Percentiles rank a stretch among this genome's conserved stretches.
phyloP scores from a whole-genome alignment of 495 filamentous ascomycete genomes.

The Cercophora samala region DNA sequence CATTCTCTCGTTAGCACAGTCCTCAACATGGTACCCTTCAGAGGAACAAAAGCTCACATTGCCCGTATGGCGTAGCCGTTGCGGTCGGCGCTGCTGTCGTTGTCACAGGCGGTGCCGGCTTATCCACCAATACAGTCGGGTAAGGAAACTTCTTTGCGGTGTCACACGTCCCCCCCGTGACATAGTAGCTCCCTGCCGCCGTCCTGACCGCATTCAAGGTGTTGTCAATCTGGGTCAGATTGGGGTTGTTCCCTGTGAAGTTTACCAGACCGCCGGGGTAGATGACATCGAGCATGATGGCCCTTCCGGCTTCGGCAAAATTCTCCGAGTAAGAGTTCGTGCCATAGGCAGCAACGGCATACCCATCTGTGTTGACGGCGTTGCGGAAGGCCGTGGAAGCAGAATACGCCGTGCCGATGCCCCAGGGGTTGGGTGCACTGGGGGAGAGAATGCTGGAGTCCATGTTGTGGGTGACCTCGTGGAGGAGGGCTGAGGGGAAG shows the following conservation, averaged over 20 bases:
- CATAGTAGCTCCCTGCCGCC: constrained; percentile 6
- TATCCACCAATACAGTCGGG: constrained; percentile 8
- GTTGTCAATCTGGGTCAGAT: constrained; percentile 13
- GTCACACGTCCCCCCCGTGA: constrained; percentile 9
- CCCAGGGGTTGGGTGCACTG: constrained; percentile 7
- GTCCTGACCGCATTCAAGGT: constrained; percentile 4
- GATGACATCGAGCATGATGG: constrained; percentile 16
- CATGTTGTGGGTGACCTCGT: constrained; percentile 19
- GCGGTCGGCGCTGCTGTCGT: neutral
- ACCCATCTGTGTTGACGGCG: constrained; percentile 17
- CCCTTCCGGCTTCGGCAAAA: constrained; percentile 20
- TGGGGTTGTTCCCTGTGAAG: constrained; percentile 9
- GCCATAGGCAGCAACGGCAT: constrained; percentile 19
- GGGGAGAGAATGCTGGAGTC: constrained; percentile 19
- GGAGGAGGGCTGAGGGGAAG: constrained; percentile 19
- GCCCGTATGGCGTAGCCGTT: neutral
- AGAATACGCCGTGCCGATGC: constrained; percentile 12
- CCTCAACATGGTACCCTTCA: neutral
- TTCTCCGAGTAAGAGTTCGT: constrained; percentile 14
- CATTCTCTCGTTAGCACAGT: neutral
- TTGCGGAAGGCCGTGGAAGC: neutral
- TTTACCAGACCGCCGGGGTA: constrained; percentile 14
- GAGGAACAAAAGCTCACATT: neutral
- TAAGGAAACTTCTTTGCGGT: constrained; percentile 14
- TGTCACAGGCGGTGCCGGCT: neutral